These are phyloP conservation scores for Aurifilum marmelostoma DNA, from an alignment of 2,329 filamentous ascomycete genomes.

Conservation along the genomic window DNA sequence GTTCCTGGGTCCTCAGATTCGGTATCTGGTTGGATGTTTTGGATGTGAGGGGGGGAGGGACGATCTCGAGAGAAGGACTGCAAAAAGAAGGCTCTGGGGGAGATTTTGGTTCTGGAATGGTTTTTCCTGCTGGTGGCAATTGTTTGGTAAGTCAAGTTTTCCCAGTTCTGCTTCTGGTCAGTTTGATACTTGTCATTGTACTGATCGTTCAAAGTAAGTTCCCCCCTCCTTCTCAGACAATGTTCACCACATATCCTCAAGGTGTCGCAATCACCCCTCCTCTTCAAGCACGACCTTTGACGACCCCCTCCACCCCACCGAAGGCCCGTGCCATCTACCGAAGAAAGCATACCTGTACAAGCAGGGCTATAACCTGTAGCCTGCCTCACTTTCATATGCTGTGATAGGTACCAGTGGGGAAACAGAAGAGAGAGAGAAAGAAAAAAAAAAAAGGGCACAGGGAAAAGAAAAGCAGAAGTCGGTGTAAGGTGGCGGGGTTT, in stretches of 20 bases:
- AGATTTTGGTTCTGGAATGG: too few species aligned
- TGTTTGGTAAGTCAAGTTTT: too few species aligned
- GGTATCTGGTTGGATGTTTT: slow-evolving; percentile 9
- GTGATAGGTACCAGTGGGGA: slow-evolving; percentile 6
- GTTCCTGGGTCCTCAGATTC: neutral
- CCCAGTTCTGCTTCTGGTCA: neutral
- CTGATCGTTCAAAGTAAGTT: neutral
- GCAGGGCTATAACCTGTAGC: neutral
- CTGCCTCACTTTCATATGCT: neutral
- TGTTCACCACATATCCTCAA: neutral
- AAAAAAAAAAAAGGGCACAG: neutral
- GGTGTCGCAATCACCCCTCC: neutral
- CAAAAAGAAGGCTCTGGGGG: neutral
- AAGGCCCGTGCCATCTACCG: slow-evolving; percentile 10
- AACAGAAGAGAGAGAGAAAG: too few species aligned
- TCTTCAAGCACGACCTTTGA: neutral
- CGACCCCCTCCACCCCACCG: neutral
- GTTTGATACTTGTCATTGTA: too few species aligned
- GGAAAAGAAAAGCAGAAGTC: neutral
- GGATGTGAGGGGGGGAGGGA: neutral
- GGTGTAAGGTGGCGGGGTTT: neutral
- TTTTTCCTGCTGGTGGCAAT: neutral
- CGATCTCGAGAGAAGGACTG: neutral
- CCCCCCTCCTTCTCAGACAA: neutral
- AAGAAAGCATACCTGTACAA: neutral